Base-by-base conservation (phyloP, 768 basidiomycete genomes). In the Favolaschia claudopus region DNA sequence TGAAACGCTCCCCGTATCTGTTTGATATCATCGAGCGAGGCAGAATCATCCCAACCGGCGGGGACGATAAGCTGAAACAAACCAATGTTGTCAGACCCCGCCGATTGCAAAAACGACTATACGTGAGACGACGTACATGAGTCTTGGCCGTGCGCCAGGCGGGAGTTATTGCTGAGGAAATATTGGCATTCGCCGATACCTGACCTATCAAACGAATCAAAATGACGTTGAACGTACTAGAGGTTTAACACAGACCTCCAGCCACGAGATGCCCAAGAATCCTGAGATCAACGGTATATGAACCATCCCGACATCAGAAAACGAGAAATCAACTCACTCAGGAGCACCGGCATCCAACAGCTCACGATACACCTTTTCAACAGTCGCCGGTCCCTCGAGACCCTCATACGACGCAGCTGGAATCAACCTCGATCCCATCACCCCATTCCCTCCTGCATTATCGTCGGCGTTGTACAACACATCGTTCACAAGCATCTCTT, bases 91-190 rank as follows among this genome's bases (percentile, higher is more conserved):
- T 2, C n/a, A 49, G n/a, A 17, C 33, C 14, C 9, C 14, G 10
- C 22, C 14, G 40, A 14, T 20, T 10, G 19, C 14, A 20, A 22
- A 20, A 14, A 14, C 14, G 10, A n/a, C n/a, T n/a, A n/a, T n/a
- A n/a, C n/a, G 24, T 17, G 27, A 22, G n/a, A 24, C 20, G 17
- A 60, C 74, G 32, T 45, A 76, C 76, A 54, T 75, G 76, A 29
- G 70, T 68, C 61, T 77, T 76, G 0, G 77, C 77, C 1, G 64
- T 69, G 52, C 76, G 65, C 77, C 77, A 77, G 29, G 67, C 70
- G 7, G 74, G 74, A 44, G 45, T n/a, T 10, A 55, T 33, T 12
- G 77, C 74, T 10, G 65, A 70, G 22, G 62, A 60, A n/a, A 77
- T 64, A 34, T 70, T 29, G 7, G 70, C 71, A 51, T 76, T 76